Evolutionary conservation across 176 grass and related monocot genomes (phyloP), one percentile per base, ranked within the genome.

Genomic region (Metroxylon sagu): DNA sequence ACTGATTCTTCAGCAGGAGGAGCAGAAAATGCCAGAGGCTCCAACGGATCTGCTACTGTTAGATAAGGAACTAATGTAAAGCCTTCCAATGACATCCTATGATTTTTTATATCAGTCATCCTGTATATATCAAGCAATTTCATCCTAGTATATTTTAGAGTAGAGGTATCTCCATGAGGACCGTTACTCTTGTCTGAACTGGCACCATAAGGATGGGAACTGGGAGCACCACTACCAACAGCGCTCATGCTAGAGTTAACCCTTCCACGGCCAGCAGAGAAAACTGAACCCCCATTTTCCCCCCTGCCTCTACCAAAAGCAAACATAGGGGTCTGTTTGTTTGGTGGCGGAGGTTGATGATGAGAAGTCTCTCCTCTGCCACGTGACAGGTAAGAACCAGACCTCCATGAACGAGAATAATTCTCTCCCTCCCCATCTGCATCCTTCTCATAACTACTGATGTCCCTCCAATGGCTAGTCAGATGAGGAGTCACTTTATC

Each of bases 51-150:
- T 57, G 76, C 70, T 74, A 83, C 54, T 53, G 80, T 76, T 54
- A 98, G 73, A 5, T 71, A 69, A 35, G 78, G 65, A 21, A 80
- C 67, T 82, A 85, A 81, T 70, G 79, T 78, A 53, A 79, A 85
- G 28, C 58, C 76, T 85, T 78, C 79, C 68, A 61, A 52, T 73
- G 78, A 75, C 60, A 78, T 59, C 72, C 83, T 88, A 54, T 81
- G 66, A 57, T 74, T 72, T 60, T 78, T 81, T 64, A 92, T 26
- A 83, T 92, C 81, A 70, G 81, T 85, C 59, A 19, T 76, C 71
- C 87, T 83, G 83, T 98, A 98, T 66, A 98, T 64, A 68, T 98
- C 93, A 69, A 98, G 79, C 63, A 98, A 66, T 75, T 98, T 98
- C 84, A 98, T 92, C 76, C 93, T 92, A 64, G 84, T 89, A 74